These are phyloP conservation scores for Dactylellina leptospora DNA, from an alignment of 2,329 filamentous ascomycete genomes.

Conservation along the genomic window DNA sequence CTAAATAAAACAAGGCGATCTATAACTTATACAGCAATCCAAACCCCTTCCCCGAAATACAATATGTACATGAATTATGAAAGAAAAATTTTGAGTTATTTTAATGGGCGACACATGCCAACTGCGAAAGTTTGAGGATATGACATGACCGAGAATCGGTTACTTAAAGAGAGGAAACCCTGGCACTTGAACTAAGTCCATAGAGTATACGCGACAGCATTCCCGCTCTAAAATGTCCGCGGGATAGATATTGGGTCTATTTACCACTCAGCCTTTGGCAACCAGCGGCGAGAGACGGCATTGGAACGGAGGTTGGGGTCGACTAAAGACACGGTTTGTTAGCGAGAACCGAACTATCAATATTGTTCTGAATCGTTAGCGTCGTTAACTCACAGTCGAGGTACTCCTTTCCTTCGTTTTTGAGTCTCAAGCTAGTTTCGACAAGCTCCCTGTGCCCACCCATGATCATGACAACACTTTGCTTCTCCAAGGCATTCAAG, in stretches of 20 bases:
- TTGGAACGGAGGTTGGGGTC: conserved; percentile 1
- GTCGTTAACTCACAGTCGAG: conserved; percentile 5
- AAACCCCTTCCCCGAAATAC: too few relatives aligned
- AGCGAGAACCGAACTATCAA: neutral
- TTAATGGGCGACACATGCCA: too few relatives aligned
- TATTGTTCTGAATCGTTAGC: neutral
- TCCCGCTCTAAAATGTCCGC: neutral
- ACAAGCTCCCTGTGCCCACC: neutral
- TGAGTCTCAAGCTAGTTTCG: conserved; percentile 3
- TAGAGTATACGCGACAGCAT: too few relatives aligned
- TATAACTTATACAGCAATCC: neutral
- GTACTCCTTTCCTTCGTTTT: neutral
- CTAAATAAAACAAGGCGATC: neutral
- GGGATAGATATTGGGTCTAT: neutral
- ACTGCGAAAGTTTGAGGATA: too few relatives aligned
- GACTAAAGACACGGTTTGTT: neutral
- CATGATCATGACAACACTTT: conserved; percentile 1
- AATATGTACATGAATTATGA: neutral
- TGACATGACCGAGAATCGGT: too few relatives aligned
- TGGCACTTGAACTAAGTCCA: too few relatives aligned
- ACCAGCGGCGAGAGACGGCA: neutral
- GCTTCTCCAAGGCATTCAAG: neutral
- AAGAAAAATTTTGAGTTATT: neutral
- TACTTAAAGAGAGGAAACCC: too few relatives aligned
- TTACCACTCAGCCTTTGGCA: conserved; percentile 1